phyloP scores from a whole-genome alignment of 1,284 basidiomycete genomes.

The Sanghuangporus weigelae region DNA sequence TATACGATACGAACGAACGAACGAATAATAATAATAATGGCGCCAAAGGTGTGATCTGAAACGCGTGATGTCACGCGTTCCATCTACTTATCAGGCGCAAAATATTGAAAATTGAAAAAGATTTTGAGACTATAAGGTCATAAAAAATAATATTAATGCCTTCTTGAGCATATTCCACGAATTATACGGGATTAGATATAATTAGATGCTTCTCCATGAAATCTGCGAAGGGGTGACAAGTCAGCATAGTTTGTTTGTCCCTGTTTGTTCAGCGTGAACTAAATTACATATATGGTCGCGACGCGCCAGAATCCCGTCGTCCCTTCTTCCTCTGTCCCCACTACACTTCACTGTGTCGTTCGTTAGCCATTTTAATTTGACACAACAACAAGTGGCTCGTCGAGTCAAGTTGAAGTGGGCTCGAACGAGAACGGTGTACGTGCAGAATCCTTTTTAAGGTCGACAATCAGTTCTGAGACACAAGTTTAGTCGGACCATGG shows the following conservation, averaged over 20 bases:
- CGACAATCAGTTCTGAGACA: not conserved
- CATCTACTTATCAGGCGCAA: not conserved
- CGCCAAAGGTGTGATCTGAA: not conserved
- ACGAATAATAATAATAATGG: not conserved
- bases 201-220: too few species aligned
- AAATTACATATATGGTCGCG: too few species aligned
- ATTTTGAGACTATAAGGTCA: too few species aligned
- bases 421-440: slow-evolving; percentile 26
- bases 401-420: slow-evolving; percentile 21
- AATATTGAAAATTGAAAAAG: too few species aligned
- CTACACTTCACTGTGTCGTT: not conserved
- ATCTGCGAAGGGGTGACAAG: not conserved
- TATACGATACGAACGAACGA: too few species aligned
- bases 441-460: not conserved
- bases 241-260: not conserved
- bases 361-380: too few species aligned
- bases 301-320: not conserved
- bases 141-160: too few species aligned
- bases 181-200: too few species aligned
- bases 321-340: slow-evolving; percentile 2
- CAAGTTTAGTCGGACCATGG: not conserved
- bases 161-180: too few species aligned
- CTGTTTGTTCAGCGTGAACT: not conserved
- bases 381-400: too few species aligned
- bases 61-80: not conserved